phyloP scores from a whole-genome alignment of 805 yeast species.

The Ogataea naganishii region DNA sequence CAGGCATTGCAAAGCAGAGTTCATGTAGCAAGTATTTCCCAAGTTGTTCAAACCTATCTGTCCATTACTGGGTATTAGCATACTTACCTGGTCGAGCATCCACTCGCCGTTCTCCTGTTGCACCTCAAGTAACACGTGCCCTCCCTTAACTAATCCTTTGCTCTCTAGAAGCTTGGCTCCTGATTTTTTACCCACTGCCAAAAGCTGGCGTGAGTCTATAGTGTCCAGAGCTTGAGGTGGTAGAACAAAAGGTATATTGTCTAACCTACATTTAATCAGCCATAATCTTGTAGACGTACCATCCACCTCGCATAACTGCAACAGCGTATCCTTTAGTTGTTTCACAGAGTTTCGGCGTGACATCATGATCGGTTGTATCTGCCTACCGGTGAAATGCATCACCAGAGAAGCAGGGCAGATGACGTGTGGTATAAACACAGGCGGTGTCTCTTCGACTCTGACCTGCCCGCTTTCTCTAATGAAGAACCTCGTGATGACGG shows the following conservation, averaged over 20 bases:
- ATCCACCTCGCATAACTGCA: constrained; percentile 12
- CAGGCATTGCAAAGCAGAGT: constrained; percentile 85
- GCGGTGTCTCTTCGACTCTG: constrained; percentile 14
- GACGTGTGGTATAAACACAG: constrained; percentile 20
- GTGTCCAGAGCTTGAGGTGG: constrained; percentile 9
- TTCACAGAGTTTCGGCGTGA: constrained; percentile 24
- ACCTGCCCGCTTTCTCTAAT: constrained; percentile 17
- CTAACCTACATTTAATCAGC: constrained; percentile 11
- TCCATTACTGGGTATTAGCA: constrained; percentile 31
- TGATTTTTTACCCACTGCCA: constrained; percentile 15
- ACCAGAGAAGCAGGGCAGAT: constrained; percentile 14
- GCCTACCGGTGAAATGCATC: constrained; percentile 22
- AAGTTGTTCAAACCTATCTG: constrained; percentile 56
- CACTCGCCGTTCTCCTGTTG: constrained; percentile 18
- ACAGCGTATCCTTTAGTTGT: constrained; percentile 16
- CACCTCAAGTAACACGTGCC: constrained; percentile 17
- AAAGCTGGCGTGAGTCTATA: constrained; percentile 9
- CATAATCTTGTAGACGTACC: constrained; percentile 15
- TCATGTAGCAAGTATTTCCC: constrained; percentile 94
- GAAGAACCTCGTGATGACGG: constrained; percentile 28
- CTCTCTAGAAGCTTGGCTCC: constrained; percentile 8
- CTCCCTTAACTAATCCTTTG: constrained; percentile 8
- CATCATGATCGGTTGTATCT: constrained; percentile 26
- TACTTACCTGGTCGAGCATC: constrained; percentile 14
- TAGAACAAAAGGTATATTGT: constrained; percentile 11